Evolutionary conservation across 805 yeast species (phyloP), one percentile per base, ranked within the genome.

Genomic region (Clavispora fructus): DNA sequence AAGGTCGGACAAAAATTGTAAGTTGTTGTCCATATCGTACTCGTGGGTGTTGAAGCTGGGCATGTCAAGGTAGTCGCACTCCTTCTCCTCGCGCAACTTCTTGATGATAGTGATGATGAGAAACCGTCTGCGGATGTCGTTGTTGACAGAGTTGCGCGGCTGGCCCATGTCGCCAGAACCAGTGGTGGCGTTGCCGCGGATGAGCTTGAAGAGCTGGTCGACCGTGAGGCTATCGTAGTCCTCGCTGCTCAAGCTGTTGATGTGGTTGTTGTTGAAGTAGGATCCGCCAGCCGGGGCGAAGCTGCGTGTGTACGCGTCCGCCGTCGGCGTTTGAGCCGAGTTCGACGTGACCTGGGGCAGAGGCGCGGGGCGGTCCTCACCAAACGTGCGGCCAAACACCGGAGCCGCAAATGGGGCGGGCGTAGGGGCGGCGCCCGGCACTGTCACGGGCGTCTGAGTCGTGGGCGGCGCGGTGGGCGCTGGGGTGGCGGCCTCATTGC

Each of bases 11-110:
- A 71, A 60, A 47, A 71, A 71, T 48, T 68, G 71, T 29, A 71
- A 57, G 49, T 62, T 63, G 46, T 63, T 67, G 56, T 71, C 75
- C 77, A 71, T 71, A 13, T 67, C 72, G 51, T 59, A 65, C 42
- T 70, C 74, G 39, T 53, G 47, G 40, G 64, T 69, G 41, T 58
- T 58, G 23, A 58, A 44, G 48, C 62, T 59, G 26, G 61, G 48
- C 38, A 60, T 64, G 48, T 69, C 73, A 17, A 63, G 56, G 17
- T 63, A 50, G 32, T 70, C 74, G 28, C 49, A 41, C 32, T 64
- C 72, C 50, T 68, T 68, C 42, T 68, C 69, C 30, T 66, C 68
- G 26, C 64, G 58, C 41, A 71, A 56, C 50, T 69, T 71, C 46
- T 64, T 67, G 35, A 71, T 49, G 16, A 71, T 62, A 46, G 62